Conservation (phyloP, 768 basidiomycete species). For the Amanita fuliginea region DNA sequence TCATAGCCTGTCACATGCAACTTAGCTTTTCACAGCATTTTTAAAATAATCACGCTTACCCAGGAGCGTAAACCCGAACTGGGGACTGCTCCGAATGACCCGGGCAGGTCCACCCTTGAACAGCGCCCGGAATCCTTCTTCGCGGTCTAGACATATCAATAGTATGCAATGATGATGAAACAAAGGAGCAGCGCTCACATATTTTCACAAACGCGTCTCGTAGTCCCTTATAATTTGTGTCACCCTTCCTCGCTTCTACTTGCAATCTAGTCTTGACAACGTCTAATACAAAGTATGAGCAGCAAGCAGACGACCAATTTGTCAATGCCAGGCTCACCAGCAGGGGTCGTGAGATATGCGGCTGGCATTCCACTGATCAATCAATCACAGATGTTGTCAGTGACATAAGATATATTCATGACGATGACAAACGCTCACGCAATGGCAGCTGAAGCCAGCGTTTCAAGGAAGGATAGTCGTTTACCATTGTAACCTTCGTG, state of each 20-base stretch:
- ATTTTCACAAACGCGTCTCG: constrained; percentile 87
- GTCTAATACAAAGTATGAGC: constrained; percentile 33
- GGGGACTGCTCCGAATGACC: constrained; percentile 77
- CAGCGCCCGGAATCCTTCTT: constrained; percentile 82
- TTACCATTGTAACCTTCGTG: constrained; percentile 95
- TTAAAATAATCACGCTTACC: constrained; percentile 20
- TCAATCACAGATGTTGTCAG: constrained; percentile 18
- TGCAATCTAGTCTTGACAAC: constrained; percentile 97
- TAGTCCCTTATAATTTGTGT: constrained; percentile 86
- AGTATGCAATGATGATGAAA: background rate
- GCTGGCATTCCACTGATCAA: constrained; percentile 96
- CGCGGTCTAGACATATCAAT: constrained; percentile 45
- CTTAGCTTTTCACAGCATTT: background rate
- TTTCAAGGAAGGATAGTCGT: constrained; percentile 83
- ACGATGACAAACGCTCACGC: constrained; percentile 42
- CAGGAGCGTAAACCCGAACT: constrained; percentile 91
- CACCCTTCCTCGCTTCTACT: constrained; percentile 83
- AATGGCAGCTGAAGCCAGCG: constrained; percentile 69
- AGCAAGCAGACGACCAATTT: no score
- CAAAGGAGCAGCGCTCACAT: constrained; percentile 36
- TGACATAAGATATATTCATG: constrained; percentile 12
- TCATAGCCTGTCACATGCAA: constrained; percentile 25
- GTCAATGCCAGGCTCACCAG: constrained; percentile 37
- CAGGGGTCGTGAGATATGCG: constrained; percentile 86
- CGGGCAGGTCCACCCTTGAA: constrained; percentile 92